phyloP scores from a whole-genome alignment of 2,329 filamentous ascomycete genomes.

The Anisogramma anomala region DNA sequence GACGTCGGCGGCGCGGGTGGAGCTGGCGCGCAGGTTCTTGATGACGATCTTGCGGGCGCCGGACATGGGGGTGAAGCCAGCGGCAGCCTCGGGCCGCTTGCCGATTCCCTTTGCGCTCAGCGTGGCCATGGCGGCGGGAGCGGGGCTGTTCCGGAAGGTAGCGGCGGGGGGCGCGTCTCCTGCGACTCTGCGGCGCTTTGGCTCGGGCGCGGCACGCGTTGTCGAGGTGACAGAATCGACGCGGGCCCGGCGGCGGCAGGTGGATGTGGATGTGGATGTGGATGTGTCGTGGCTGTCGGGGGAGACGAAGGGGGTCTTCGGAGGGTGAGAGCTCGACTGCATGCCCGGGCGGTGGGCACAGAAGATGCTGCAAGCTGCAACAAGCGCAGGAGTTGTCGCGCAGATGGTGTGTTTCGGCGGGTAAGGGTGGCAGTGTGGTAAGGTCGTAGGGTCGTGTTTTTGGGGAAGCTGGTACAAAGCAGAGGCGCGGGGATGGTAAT shows the following conservation, averaged over 20 bases:
- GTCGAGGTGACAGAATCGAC: constrained; percentile 20
- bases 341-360: constrained; percentile 10
- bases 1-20: constrained; percentile 47
- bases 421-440: not conserved
- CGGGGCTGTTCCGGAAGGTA: not conserved
- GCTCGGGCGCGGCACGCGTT: constrained; percentile 16
- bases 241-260: constrained; percentile 18
- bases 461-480: no score
- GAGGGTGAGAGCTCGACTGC: constrained; percentile 10
- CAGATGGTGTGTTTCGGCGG: not conserved
- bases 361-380: constrained; percentile 8
- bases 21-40: constrained; percentile 68
- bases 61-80: constrained; percentile 56
- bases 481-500: not conserved
- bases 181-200: constrained; percentile 21
- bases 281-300: constrained; percentile 6
- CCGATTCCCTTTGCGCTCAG: constrained; percentile 24
- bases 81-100: constrained; percentile 27
- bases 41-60: constrained; percentile 83
- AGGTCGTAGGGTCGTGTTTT: no score
- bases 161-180: not conserved
- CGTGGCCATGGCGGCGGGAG: constrained; percentile 6
- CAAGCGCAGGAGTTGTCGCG: constrained; percentile 8
- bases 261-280: constrained; percentile 9
- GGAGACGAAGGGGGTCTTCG: constrained; percentile 2